Conservation (phyloP, 352 stramenopile genomes). For the Phytophthora agathidicida region DNA sequence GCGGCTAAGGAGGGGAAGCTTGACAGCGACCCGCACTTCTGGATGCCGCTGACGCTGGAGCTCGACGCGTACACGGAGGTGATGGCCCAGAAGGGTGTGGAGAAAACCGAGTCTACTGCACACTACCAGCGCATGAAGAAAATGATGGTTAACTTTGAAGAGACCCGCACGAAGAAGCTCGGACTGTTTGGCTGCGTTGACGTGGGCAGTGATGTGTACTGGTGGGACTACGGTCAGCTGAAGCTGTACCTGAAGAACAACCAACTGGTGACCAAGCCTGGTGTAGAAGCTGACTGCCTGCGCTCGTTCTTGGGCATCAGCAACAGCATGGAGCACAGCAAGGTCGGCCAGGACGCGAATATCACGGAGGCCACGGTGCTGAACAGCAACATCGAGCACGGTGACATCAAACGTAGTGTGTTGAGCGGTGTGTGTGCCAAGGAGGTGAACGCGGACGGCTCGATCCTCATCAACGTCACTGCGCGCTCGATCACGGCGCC, state of each 20-base stretch:
- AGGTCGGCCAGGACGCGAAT: conserved; percentile 55
- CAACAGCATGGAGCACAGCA: conserved; percentile 81
- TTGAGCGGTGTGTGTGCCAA: conserved; percentile 90
- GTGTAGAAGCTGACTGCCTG: conserved; percentile 81
- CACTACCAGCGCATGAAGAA: conserved; percentile 94
- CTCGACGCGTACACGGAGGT: conserved; percentile 92
- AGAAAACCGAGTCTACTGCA: conserved; percentile 59
- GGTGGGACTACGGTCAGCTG: conserved; percentile 99
- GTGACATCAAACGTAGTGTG: conserved; percentile 79
- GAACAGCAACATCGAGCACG: conserved; percentile 77
- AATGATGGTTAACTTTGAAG: conserved; percentile 91
- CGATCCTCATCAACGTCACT: conserved; percentile 98
- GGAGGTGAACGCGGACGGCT: conserved; percentile 93
- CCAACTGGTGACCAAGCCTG: conserved; percentile 90
- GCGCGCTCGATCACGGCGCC: conserved; percentile 95
- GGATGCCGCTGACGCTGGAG: conserved; percentile 98
- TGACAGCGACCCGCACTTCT: conserved; percentile 98
- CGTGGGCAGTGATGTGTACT: conserved; percentile 96
- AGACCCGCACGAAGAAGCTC: conserved; percentile 61
- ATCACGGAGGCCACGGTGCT: conserved; percentile 78
- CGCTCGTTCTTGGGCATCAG: conserved; percentile 82
- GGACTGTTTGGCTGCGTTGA: conserved; percentile 97
- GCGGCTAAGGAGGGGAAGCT: conserved; percentile 93
- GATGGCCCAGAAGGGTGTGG: conserved; percentile 95
- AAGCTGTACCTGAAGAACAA: conserved; percentile 99